These are phyloP conservation scores for Geotrichum reessii DNA, from an alignment of 1,139 yeast species.

Conservation along the genomic window DNA sequence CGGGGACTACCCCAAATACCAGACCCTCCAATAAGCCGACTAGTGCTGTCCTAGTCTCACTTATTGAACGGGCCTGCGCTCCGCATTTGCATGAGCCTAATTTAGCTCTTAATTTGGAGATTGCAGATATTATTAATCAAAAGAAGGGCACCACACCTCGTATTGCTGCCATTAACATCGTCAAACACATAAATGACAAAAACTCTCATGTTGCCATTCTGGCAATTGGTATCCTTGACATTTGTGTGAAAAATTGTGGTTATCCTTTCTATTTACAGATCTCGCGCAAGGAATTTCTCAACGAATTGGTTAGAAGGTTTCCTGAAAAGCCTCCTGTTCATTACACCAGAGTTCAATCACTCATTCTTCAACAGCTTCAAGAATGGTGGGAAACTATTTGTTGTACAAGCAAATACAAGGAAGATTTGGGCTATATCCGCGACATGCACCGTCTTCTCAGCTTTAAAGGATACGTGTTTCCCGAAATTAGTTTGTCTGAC, in stretches of 20 bases:
- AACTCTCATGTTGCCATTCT: slow-evolving; percentile 71
- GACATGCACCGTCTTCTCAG: slow-evolving; percentile 91
- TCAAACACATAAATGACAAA: slow-evolving; percentile 71
- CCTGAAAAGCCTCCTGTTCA: slow-evolving; percentile 93
- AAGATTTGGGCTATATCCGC: slow-evolving; percentile 83
- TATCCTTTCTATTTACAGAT: slow-evolving; percentile 94
- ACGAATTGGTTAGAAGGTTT: slow-evolving; percentile 85
- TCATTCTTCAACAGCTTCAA: slow-evolving; percentile 84
- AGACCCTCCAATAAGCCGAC: slow-evolving; percentile 22
- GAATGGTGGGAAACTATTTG: slow-evolving; percentile 98
- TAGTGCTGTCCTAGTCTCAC: slow-evolving; percentile 23
- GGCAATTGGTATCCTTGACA: slow-evolving; percentile 64
- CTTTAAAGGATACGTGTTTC: slow-evolving; percentile 86
- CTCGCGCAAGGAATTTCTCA: slow-evolving; percentile 87
- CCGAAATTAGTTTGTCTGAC: slow-evolving; percentile 84
- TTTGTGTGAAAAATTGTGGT: slow-evolving; percentile 93
- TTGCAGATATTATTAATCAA: slow-evolving; percentile 87
- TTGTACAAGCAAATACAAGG: slow-evolving; percentile 81
- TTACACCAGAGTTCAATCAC: slow-evolving; percentile 74
- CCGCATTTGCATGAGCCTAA: slow-evolving; percentile 84
- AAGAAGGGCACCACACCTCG: slow-evolving; percentile 89
- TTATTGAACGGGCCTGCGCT: slow-evolving; percentile 75
- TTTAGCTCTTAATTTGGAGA: slow-evolving; percentile 79
- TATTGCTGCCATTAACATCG: slow-evolving; percentile 91
- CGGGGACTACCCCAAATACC: slow-evolving; percentile 18